Base-by-base conservation (phyloP, 1,139 yeast species). In the Yamadazyma mexicana region DNA sequence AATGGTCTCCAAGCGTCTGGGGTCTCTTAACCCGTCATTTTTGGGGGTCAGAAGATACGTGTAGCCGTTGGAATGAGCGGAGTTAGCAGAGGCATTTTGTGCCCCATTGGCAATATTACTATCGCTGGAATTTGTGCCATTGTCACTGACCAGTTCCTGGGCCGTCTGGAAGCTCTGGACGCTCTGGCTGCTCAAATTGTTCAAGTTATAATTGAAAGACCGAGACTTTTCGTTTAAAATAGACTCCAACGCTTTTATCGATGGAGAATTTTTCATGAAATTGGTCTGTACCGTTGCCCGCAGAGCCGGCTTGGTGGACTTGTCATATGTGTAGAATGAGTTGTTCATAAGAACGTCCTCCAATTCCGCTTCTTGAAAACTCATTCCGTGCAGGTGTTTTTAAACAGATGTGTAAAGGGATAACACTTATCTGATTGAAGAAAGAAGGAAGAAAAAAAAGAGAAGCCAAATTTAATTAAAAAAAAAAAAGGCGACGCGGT, bases 221-320 rank as follows among this genome's bases (percentile, higher is more conserved):
- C 46, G 36, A 38, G 53, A 45, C 40, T 54, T 58, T 43, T 63
- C 65, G 40, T 65, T 69, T 36, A 77, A 59, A 16, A 75, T 73
- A 37, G 58, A 62, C 49, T 75, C 81, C 47, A 78, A 59, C 1
- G 80, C 80, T 48, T 72, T 74, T 51, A 78, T 67, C 30, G 80
- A 74, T 6, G 83, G 83, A 33, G 81, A 75, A 24, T 64, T 64
- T 35, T 67, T 66, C 73, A 78, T 75, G 31, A 77, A 70, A 34
- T 74, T 63, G 2, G 82, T 73, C 54, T 50, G 50, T 2, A 42
- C 52, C 23, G 38, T 40, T n/a, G 36, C 20, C 2, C 31, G 12
- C 15, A 33, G 29, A 27, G 31, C 34, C 11, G 24, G 45, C 26
- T 14, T 41, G 37, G 27, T 12, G 23, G 37, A 20, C 33, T 42